Evolutionary conservation across 768 basidiomycete genomes (phyloP).

Genomic region (Sporobolomyces pararoseus): DNA sequence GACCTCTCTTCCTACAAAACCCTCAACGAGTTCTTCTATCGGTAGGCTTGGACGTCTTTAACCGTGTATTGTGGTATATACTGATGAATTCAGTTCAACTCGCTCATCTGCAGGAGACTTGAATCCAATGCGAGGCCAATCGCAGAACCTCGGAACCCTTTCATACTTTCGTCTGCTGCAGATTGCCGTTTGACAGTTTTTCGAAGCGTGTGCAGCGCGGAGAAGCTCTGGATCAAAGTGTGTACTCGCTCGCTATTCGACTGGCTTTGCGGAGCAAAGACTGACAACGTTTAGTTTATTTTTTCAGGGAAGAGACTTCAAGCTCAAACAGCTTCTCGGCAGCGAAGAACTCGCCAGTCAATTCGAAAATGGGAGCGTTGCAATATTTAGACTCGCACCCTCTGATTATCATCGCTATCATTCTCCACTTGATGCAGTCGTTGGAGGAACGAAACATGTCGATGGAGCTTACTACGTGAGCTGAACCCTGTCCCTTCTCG

Average conservation of each 20-base stretch:
- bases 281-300: slow-evolving; percentile 32
- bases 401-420: slow-evolving; percentile 74
- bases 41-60: slow-evolving; percentile 45
- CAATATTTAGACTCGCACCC: slow-evolving; percentile 74
- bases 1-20: slow-evolving; percentile 62
- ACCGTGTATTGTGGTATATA: no score
- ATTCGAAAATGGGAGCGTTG: slow-evolving; percentile 51
- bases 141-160: slow-evolving; percentile 56
- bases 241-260: not conserved
- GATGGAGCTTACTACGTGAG: slow-evolving; percentile 44
- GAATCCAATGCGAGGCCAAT: slow-evolving; percentile 62
- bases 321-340: slow-evolving; percentile 61
- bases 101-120: not conserved
- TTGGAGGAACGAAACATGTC: slow-evolving; percentile 50
- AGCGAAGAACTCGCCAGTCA: slow-evolving; percentile 53
- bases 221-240: slow-evolving; percentile 60
- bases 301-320: slow-evolving; percentile 67
- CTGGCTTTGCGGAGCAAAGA: not conserved
- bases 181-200: slow-evolving; percentile 73
- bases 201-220: slow-evolving; percentile 58
- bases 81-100: no score
- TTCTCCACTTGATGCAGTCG: slow-evolving; percentile 55
- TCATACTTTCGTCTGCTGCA: slow-evolving; percentile 62
- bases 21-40: slow-evolving; percentile 76
- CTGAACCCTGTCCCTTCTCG: not conserved